Base-by-base conservation (phyloP, 148 eudicot species). In the Camellia granthamiana region DNA sequence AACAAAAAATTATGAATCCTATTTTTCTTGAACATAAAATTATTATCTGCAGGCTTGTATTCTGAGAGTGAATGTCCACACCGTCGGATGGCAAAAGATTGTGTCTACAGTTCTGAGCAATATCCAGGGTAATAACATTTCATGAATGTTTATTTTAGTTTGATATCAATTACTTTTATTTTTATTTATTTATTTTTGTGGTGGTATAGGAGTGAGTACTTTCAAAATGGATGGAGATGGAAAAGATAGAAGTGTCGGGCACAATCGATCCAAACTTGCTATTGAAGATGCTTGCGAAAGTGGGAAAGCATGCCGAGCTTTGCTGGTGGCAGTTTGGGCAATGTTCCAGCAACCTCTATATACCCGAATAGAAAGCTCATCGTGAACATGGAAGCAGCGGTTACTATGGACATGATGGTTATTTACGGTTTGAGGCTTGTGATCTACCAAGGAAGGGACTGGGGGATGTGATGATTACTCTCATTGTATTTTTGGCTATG, bases 151-250 rank as follows among this genome's bases (percentile, higher is more conserved):
- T n/a, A n/a, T n/a, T n/a, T n/a, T n/a, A n/a, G n/a, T n/a, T n/a
- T n/a, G n/a, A n/a, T n/a, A n/a, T n/a, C n/a, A n/a, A n/a, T n/a
- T n/a, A n/a, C n/a, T n/a, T n/a, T n/a, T n/a, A n/a, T n/a, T n/a
- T n/a, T n/a, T n/a, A n/a, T n/a, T n/a, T n/a, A n/a, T n/a, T n/a
- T n/a, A n/a, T n/a, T n/a, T n/a, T n/a, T n/a, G n/a, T n/a, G n/a
- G n/a, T n/a, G n/a, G n/a, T n/a, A n/a, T n/a, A n/a, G 84, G 78
- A 46, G 47, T 72, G 16, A n/a, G 59, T 1, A 77, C 23, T 64
- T 82, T 77, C 78, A 77, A 8, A 55, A 62, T 82, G 84, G 30
- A 9, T 47, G 68, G 44, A 9, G 41, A 63, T 15, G 81, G 84
- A n/a, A 0, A n/a, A 16, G 30, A 63, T 78, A 23, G 74, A 62